phyloP scores from a whole-genome alignment of 192 early-diverging fungal species.

The Oehlia diaphana region DNA sequence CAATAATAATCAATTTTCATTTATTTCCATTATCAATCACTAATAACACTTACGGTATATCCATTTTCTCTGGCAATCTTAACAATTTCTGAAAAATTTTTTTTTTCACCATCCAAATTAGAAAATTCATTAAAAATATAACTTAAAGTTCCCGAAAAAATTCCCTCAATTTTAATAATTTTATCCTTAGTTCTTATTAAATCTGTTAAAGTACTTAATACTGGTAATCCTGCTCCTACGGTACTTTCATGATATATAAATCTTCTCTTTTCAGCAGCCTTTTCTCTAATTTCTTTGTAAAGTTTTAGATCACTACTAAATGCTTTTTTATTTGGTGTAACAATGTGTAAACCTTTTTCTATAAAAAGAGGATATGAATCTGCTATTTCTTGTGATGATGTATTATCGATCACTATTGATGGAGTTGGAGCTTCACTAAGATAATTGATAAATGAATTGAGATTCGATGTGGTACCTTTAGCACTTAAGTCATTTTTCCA shows the following conservation, averaged over 20 bases:
- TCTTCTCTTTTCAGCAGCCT: constrained; percentile 52
- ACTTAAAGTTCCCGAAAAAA: constrained; percentile 96
- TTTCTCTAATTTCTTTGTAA: constrained; percentile 72
- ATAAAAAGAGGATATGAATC: constrained; percentile 84
- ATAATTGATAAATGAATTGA: constrained; percentile 57
- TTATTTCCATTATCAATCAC: background rate
- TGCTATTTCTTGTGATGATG: constrained; percentile 79
- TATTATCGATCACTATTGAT: constrained; percentile 88
- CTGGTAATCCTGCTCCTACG: constrained; percentile 96
- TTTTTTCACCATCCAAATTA: constrained; percentile 41
- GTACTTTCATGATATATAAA: constrained; percentile 91
- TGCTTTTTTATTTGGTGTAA: constrained; percentile 98
- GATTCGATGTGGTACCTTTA: constrained; percentile 42
- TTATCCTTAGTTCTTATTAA: constrained; percentile 91
- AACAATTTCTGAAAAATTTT: constrained; percentile 88
- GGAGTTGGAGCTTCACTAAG: constrained; percentile 53
- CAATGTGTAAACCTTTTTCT: constrained; percentile 74
- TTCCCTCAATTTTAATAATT: constrained; percentile 92
- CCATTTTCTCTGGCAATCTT: constrained; percentile 86
- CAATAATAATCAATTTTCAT: background rate
- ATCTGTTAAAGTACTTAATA: constrained; percentile 88
- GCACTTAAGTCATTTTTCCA: constrained; percentile 51
- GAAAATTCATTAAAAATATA: constrained; percentile 99
- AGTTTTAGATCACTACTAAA: constrained; percentile 77
- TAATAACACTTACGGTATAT: constrained; percentile 72